phyloP scores from a whole-genome alignment of 208 protist species.

The Borovskyia barvae region DNA sequence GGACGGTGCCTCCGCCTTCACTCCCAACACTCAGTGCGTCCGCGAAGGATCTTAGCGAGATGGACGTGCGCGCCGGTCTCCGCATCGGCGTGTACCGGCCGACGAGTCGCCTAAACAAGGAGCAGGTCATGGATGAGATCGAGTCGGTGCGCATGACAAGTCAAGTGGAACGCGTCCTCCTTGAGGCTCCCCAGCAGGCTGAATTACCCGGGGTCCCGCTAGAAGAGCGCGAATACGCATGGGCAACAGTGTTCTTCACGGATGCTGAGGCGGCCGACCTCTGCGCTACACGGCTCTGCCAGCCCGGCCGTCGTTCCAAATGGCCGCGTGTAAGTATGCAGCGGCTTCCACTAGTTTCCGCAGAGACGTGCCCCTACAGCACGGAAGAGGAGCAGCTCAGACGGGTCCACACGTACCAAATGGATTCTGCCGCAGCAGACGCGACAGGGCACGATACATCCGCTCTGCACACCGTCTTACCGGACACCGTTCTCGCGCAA shows the following conservation, averaged over 20 bases:
- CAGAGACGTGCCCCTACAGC: slow-evolving; percentile 6
- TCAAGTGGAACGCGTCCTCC: slow-evolving; percentile 24
- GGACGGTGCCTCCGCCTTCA: slow-evolving; percentile 6
- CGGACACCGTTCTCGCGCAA: slow-evolving; percentile 19
- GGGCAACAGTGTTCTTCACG: slow-evolving; percentile 27
- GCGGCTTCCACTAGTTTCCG: slow-evolving; percentile 15
- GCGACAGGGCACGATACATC: neutral
- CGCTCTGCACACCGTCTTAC: neutral
- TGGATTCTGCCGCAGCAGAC: slow-evolving; percentile 1
- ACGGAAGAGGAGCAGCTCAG: slow-evolving; percentile 15
- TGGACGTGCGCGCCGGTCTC: slow-evolving; percentile 26
- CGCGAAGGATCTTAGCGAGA: slow-evolving; percentile 23
- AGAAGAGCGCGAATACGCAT: slow-evolving; percentile 24
- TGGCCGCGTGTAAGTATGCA: slow-evolving; percentile 23
- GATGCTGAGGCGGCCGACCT: slow-evolving; percentile 27
- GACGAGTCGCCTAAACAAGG: slow-evolving; percentile 14
- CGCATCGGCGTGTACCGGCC: slow-evolving; percentile 21
- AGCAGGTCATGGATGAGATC: slow-evolving; percentile 34
- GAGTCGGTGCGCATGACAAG: slow-evolving; percentile 35
- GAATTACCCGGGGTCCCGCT: slow-evolving; percentile 4
- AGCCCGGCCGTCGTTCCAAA: slow-evolving; percentile 28
- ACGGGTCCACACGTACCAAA: slow-evolving; percentile 25
- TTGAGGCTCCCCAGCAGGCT: slow-evolving; percentile 9
- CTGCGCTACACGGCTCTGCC: slow-evolving; percentile 20
- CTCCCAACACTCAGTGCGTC: slow-evolving; percentile 25